A percentile compares a stretch with the other conserved stretches of the same genome.
phyloP scores from a whole-genome alignment of 2,329 filamentous ascomycete genomes.

The Aspergillus japonicus region DNA sequence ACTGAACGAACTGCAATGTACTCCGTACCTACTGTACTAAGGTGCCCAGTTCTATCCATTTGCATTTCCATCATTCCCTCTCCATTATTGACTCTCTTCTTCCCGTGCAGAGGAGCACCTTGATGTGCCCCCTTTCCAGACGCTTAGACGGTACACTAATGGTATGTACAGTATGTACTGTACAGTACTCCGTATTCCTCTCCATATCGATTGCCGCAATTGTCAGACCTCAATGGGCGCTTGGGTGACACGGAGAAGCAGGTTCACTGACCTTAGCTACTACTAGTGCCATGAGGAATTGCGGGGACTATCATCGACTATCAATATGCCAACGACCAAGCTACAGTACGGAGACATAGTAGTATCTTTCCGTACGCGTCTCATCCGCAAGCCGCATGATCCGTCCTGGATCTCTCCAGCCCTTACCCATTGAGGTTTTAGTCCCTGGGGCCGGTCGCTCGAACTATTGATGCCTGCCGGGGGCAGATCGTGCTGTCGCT shows the following conservation, averaged over 20 bases:
- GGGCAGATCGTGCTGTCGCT: slow-evolving; percentile 26
- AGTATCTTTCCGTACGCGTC: slow-evolving; percentile 10
- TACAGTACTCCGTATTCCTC: too few species aligned
- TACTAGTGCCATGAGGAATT: slow-evolving; percentile 7
- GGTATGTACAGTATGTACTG: too few species aligned
- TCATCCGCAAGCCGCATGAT: slow-evolving; percentile 10
- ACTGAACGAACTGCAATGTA: too few species aligned
- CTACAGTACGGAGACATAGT: background rate
- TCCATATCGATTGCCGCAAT: too few species aligned
- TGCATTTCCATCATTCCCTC: too few species aligned
- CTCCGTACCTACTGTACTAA: too few species aligned
- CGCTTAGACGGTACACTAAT: too few species aligned
- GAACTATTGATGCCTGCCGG: slow-evolving; percentile 25
- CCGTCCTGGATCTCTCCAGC: slow-evolving; percentile 4
- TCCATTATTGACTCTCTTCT: too few species aligned
- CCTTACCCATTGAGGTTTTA: slow-evolving; percentile 16
- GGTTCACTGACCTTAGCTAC: background rate
- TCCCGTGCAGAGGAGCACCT: too few species aligned
- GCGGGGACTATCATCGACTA: slow-evolving; percentile 11
- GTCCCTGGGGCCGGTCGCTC: slow-evolving; percentile 12
- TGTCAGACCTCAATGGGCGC: background rate
- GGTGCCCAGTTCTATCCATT: too few species aligned
- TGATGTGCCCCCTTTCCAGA: too few species aligned
- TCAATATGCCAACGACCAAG: background rate
- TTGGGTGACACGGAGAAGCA: background rate